Evolutionary conservation across 1,284 basidiomycete species (phyloP).

Genomic region (Rhodotorula sp.): DNA sequence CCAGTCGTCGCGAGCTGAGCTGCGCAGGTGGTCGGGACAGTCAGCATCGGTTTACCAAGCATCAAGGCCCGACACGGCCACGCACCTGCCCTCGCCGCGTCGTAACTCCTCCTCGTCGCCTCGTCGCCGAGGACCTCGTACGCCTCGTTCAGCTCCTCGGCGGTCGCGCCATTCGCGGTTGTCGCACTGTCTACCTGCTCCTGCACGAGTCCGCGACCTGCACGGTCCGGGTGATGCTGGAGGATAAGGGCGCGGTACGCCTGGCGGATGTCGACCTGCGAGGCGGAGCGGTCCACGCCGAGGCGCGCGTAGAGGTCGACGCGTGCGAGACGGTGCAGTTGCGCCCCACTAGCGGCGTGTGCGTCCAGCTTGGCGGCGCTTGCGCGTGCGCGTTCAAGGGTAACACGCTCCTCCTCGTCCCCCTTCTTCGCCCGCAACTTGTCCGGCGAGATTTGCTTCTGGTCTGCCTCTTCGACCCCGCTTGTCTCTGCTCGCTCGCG

Average conservation of each 20-base stretch:
- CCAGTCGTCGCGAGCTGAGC: slow-evolving; percentile 1
- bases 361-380: background rate
- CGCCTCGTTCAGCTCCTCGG: slow-evolving; percentile 50
- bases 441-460: too few species aligned
- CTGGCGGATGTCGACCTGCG: slow-evolving; percentile 14
- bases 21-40: background rate
- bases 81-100: slow-evolving; percentile 15
- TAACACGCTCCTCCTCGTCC: too few species aligned
- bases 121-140: slow-evolving; percentile 50
- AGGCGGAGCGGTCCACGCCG: background rate
- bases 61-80: slow-evolving; percentile 42
- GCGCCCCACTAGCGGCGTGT: background rate
- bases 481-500: too few species aligned
- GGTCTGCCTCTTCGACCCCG: background rate
- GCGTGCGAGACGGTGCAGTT: slow-evolving; percentile 7
- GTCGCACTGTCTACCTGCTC: background rate
- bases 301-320: slow-evolving; percentile 30
- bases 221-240: slow-evolving; percentile 29
- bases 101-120: slow-evolving; percentile 27
- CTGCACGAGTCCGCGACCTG: background rate
- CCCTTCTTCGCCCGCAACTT: too few species aligned
- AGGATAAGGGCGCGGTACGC: slow-evolving; percentile 23
- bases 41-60: too few species aligned
- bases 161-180: background rate
- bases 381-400: background rate